These are phyloP conservation scores for Sporothrix pseudoabietina DNA, from an alignment of 2,329 filamentous ascomycete species.

Conservation along the genomic window DNA sequence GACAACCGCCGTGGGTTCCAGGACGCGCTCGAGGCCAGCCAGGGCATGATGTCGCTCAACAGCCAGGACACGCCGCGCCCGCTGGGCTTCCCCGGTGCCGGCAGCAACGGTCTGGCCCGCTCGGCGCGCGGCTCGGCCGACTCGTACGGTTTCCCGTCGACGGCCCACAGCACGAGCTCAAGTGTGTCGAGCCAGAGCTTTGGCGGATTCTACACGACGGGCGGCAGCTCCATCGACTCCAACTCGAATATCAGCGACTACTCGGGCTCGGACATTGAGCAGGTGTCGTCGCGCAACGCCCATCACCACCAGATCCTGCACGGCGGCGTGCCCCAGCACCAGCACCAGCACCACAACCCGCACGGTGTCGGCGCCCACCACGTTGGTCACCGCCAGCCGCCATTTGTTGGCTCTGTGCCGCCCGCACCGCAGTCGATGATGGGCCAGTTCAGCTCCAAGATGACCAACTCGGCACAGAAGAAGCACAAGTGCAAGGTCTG, in stretches of 20 bases:
- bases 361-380: not conserved
- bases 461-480: conserved; percentile 94
- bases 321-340: conserved; percentile 8
- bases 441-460: conserved; percentile 96
- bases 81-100: conserved; percentile 69
- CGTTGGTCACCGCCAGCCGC: not conserved
- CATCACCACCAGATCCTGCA: not conserved
- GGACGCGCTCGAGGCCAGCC: conserved; percentile 88
- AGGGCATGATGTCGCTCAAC: conserved; percentile 85
- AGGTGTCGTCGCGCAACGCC: not conserved
- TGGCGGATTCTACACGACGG: conserved; percentile 90
- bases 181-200: conserved; percentile 83
- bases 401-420: conserved; percentile 41
- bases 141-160: conserved; percentile 85
- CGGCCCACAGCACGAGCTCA: conserved; percentile 77
- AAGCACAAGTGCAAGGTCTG: conserved; percentile 99
- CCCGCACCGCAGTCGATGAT: conserved; percentile 96
- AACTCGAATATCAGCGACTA: conserved; percentile 27
- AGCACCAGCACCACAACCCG: not conserved
- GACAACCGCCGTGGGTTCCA: conserved; percentile 71
- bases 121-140: conserved; percentile 71
- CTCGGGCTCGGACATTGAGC: conserved; percentile 83
- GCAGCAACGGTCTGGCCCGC: not conserved
- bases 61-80: conserved; percentile 92
- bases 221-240: conserved; percentile 39